A percentile compares a stretch with the other conserved stretches of the same genome.
phyloP scores from a whole-genome alignment of 2,329 filamentous ascomycete genomes.

The Didymella arachidicola region DNA sequence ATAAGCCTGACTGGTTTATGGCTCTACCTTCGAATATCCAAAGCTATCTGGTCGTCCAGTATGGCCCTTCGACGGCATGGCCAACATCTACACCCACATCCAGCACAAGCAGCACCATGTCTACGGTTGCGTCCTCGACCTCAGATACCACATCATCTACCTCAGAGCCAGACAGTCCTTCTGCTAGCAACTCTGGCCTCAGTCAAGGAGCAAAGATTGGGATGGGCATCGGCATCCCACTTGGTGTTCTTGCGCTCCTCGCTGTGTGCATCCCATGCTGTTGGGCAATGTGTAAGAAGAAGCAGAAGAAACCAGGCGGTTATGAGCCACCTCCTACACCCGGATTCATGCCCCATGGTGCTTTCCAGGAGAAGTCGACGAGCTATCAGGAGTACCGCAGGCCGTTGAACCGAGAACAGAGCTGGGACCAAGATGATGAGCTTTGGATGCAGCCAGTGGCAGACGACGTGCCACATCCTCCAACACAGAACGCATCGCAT shows the following conservation, averaged over 20 bases:
- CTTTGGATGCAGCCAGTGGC: constrained; percentile 18
- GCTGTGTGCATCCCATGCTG: constrained; percentile 38
- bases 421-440: constrained; percentile 47
- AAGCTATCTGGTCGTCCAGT: constrained; percentile 44
- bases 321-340: constrained; percentile 45
- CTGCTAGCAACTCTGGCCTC: constrained; percentile 30
- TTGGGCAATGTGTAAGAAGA: constrained; percentile 37
- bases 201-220: constrained; percentile 43
- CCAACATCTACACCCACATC: constrained; percentile 30
- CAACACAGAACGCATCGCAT: constrained; percentile 16
- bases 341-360: constrained; percentile 48
- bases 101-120: constrained; percentile 5
- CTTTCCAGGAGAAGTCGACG: constrained; percentile 41
- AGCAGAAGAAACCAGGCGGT: constrained; percentile 31
- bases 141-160: constrained; percentile 19
- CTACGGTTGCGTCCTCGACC: constrained; percentile 10
- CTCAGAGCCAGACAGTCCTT: constrained; percentile 28
- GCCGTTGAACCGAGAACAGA: constrained; percentile 31
- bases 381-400: constrained; percentile 35
- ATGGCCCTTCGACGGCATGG: constrained; percentile 44
- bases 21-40: constrained; percentile 46
- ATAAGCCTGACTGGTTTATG: constrained; percentile 45
- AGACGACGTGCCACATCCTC: constrained; percentile 3
- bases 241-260: constrained; percentile 64
- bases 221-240: constrained; percentile 56